These are phyloP conservation scores for Carnegiea gigantea DNA, from an alignment of 179 eudicot species.

Conservation along the genomic window DNA sequence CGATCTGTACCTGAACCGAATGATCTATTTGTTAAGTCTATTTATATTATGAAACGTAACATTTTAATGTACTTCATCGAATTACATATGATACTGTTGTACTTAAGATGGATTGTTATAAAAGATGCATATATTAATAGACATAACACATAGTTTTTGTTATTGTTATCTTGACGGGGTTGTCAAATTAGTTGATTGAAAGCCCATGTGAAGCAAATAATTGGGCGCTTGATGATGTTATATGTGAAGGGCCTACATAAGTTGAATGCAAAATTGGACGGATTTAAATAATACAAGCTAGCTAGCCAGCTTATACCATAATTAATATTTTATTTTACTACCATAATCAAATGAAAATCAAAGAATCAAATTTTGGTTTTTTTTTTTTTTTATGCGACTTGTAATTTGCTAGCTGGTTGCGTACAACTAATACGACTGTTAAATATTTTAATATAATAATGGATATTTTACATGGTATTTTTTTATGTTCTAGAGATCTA, in stretches of 20 bases:
- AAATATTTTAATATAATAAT: too few relatives aligned
- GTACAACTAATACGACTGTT: too few relatives aligned
- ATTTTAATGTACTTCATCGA: too few relatives aligned
- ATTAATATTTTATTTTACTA: not conserved
- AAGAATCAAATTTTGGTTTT: constrained; percentile 25
- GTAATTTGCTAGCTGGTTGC: not conserved
- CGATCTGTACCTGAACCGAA: too few relatives aligned
- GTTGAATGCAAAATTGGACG: constrained; percentile 25
- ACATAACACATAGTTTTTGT: not conserved
- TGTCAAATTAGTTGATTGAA: constrained; percentile 20
- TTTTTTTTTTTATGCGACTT: not conserved
- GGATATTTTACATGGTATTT: too few relatives aligned
- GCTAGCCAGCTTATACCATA: not conserved
- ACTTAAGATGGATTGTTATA: not conserved
- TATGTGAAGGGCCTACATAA: constrained; percentile 47
- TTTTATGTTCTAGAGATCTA: too few relatives aligned
- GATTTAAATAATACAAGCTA: not conserved
- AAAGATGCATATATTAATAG: not conserved
- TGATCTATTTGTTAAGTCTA: too few relatives aligned
- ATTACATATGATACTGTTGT: too few relatives aligned
- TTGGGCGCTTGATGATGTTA: constrained; percentile 36
- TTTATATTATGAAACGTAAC: too few relatives aligned
- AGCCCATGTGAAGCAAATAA: constrained; percentile 63
- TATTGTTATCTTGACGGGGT: constrained; percentile 1
- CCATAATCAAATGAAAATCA: constrained; percentile 5